Percentiles rank a stretch among this genome's conserved stretches.
Conservation (phyloP, 2,329 filamentous ascomycete genomes). For the Podosphaera leucotricha region DNA sequence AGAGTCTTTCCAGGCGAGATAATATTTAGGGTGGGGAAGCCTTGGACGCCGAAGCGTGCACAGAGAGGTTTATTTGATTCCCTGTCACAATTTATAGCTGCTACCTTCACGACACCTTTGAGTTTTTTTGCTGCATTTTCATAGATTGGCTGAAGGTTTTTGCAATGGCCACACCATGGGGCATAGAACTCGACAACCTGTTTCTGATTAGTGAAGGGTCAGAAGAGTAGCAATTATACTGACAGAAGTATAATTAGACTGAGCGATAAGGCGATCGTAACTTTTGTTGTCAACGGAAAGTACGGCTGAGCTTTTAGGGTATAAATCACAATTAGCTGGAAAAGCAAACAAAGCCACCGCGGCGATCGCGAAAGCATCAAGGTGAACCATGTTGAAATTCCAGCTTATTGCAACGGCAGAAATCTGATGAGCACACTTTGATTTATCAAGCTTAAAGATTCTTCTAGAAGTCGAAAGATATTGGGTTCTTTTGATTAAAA, state of each 20-base stretch:
- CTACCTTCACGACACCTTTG: conserved; percentile 80
- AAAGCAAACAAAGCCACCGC: conserved; percentile 40
- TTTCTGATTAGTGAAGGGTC: conserved; percentile 5
- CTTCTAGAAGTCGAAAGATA: no score
- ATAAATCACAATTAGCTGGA: conserved; percentile 46
- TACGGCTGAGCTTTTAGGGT: conserved; percentile 69
- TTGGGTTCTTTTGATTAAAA: no score
- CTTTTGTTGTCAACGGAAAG: conserved; percentile 56
- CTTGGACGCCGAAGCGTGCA: conserved; percentile 63
- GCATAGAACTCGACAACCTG: conserved; percentile 72
- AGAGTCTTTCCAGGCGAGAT: conserved; percentile 64
- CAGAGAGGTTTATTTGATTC: conserved; percentile 80
- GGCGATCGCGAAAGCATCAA: conserved; percentile 25
- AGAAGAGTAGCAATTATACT: conserved; percentile 14
- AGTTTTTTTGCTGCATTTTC: conserved; percentile 82
- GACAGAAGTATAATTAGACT: conserved; percentile 83
- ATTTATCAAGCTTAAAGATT: background rate
- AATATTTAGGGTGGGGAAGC: conserved; percentile 91
- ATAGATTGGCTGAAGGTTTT: conserved; percentile 86
- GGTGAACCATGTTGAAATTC: conserved; percentile 25
- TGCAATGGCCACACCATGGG: conserved; percentile 93
- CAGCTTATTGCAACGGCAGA: background rate
- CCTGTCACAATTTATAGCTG: conserved; percentile 85
- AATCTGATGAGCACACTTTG: background rate
- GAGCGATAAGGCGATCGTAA: conserved; percentile 62